Percentiles rank a stretch among this genome's conserved stretches.
Evolutionary conservation across 345 rosid species (phyloP).

Genomic region (Arabidopsis thaliana): DNA sequence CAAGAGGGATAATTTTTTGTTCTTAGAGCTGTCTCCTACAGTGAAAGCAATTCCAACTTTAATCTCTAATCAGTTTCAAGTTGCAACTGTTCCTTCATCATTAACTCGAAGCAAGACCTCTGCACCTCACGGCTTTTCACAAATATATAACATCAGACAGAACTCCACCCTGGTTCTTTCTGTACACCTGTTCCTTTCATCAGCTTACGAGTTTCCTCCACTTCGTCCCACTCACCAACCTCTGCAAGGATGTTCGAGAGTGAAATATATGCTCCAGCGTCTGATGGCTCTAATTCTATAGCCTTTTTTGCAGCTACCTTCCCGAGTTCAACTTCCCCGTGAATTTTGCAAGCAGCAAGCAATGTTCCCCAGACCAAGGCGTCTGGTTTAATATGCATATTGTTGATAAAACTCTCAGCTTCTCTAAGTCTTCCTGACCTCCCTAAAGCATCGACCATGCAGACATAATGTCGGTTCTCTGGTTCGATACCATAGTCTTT

Average conservation of each 20-base stretch:
- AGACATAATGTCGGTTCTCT: slow-evolving; percentile 63
- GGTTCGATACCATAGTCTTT: slow-evolving; percentile 68
- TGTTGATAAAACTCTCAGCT: slow-evolving; percentile 66
- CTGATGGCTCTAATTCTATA: slow-evolving; percentile 58
- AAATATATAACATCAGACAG: slow-evolving; percentile 40
- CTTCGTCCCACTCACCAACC: slow-evolving; percentile 81
- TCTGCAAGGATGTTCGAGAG: slow-evolving; percentile 79
- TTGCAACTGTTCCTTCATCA: not conserved
- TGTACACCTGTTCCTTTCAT: slow-evolving; percentile 62
- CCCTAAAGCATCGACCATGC: slow-evolving; percentile 86
- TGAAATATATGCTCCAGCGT: slow-evolving; percentile 70
- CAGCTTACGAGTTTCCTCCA: slow-evolving; percentile 55
- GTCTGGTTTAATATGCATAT: slow-evolving; percentile 64
- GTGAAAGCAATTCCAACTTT: slow-evolving; percentile 18
- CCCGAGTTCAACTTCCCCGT: slow-evolving; percentile 76
- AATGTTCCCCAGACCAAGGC: slow-evolving; percentile 80
- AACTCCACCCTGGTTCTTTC: slow-evolving; percentile 80
- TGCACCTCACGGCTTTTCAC: slow-evolving; percentile 1
- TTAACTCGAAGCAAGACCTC: not conserved
- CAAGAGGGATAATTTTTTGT: too few species aligned
- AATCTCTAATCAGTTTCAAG: not conserved
- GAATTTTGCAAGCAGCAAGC: slow-evolving; percentile 77
- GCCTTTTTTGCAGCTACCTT: slow-evolving; percentile 65
- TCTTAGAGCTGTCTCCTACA: not conserved
- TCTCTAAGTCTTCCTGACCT: slow-evolving; percentile 75